These are phyloP conservation scores for Lactifluus pinguis DNA, from an alignment of 768 basidiomycete species.

Conservation along the genomic window DNA sequence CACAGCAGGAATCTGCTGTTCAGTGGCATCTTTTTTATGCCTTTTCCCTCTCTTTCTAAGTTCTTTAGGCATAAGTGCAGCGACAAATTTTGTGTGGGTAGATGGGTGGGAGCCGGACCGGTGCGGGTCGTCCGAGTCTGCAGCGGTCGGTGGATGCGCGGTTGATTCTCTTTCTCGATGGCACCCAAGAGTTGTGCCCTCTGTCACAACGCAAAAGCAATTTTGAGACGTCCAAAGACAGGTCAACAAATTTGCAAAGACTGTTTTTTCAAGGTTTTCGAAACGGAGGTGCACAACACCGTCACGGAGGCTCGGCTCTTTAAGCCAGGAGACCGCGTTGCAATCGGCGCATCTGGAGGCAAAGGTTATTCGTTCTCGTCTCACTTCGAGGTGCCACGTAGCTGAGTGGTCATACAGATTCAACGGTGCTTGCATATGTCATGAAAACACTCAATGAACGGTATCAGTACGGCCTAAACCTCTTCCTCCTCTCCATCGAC, in stretches of 20 bases:
- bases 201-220: slow-evolving; percentile 68
- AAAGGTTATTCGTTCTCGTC: slow-evolving; percentile 47
- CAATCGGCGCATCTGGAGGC: slow-evolving; percentile 96
- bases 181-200: slow-evolving; percentile 72
- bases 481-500: slow-evolving; percentile 93
- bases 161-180: slow-evolving; percentile 36
- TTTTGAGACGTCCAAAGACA: slow-evolving; percentile 92
- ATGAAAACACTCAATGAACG: slow-evolving; percentile 94
- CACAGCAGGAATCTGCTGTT: slow-evolving; percentile 20
- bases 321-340: slow-evolving; percentile 82
- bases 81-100: background rate
- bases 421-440: slow-evolving; percentile 94
- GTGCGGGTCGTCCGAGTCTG: background rate
- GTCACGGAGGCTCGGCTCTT: slow-evolving; percentile 80
- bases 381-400: background rate
- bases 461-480: slow-evolving; percentile 83
- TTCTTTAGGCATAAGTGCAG: slow-evolving; percentile 56
- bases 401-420: slow-evolving; percentile 48
- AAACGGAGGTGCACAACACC: slow-evolving; percentile 96
- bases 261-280: slow-evolving; percentile 95
- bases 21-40: slow-evolving; percentile 43
- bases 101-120: background rate
- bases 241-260: slow-evolving; percentile 95
- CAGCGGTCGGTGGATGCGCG: background rate
- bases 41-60: slow-evolving; percentile 71